Percentiles rank a stretch among this genome's conserved stretches.
phyloP scores from a whole-genome alignment of 441 rosid genomes.

The Cnidoscolus chayamansa region DNA sequence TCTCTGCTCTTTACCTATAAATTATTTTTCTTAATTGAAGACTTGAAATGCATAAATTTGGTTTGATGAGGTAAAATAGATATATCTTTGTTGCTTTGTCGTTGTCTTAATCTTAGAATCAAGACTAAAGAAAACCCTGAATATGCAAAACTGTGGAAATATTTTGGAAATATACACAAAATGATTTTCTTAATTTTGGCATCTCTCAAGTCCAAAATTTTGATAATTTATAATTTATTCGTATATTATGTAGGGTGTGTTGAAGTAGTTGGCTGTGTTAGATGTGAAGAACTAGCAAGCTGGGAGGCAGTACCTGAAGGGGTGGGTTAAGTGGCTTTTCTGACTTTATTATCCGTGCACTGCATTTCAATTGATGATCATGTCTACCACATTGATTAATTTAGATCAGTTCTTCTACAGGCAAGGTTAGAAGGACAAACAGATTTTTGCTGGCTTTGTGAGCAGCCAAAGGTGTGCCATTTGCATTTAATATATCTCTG shows the following conservation, averaged over 20 bases:
- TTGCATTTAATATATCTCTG: conserved; percentile 4
- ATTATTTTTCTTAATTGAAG: background rate
- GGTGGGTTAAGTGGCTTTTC: conserved; percentile 37
- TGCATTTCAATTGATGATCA: background rate
- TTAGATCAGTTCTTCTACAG: conserved; percentile 32
- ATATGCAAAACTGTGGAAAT: background rate
- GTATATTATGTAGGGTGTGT: conserved; percentile 59
- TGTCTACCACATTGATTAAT: conserved; percentile 11
- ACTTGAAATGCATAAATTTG: no score
- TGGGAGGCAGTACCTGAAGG: conserved; percentile 80
- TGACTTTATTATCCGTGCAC: conserved; percentile 5
- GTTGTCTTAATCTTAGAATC: background rate
- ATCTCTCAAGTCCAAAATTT: background rate
- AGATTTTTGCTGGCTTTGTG: conserved; percentile 91
- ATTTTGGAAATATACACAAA: background rate
- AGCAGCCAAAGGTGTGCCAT: conserved; percentile 64
- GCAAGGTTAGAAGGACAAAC: conserved; percentile 86
- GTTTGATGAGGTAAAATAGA: background rate
- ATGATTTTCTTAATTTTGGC: background rate
- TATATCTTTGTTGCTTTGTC: background rate
- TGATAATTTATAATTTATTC: background rate
- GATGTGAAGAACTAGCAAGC: conserved; percentile 57
- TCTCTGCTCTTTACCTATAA: background rate
- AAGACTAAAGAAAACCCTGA: background rate
- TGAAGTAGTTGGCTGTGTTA: conserved; percentile 79